A percentile compares a stretch with the other conserved stretches of the same genome.
phyloP scores from a whole-genome alignment of 2,329 filamentous ascomycete species.

The Sporothrix curviconia region DNA sequence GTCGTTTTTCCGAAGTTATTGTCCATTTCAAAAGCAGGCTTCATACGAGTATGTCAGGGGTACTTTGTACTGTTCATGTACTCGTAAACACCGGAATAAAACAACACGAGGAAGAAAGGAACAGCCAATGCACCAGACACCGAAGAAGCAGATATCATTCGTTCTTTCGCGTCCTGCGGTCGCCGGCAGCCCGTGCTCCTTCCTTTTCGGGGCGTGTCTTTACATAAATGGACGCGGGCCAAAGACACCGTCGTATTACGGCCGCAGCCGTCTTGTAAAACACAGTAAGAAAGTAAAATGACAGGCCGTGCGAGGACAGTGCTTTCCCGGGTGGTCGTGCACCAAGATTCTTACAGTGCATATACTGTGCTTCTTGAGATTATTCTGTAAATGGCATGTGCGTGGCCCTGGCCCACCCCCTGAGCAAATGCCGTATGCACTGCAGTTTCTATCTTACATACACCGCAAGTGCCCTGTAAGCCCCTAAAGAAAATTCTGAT shows the following conservation, averaged over 20 bases:
- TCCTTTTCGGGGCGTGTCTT: background rate
- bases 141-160: background rate
- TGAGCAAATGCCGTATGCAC: background rate
- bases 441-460: background rate
- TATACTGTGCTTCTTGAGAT: background rate
- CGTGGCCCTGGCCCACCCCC: background rate
- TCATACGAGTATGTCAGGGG: no score
- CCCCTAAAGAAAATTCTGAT: background rate
- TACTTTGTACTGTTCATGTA: background rate
- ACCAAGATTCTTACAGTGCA: background rate
- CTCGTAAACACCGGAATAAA: background rate
- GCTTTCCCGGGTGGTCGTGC: background rate
- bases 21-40: background rate
- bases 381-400: conserved; percentile 1
- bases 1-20: background rate
- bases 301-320: background rate
- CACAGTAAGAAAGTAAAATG: background rate
- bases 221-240: background rate
- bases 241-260: background rate
- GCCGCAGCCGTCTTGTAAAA: background rate
- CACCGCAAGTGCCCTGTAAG: background rate
- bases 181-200: background rate
- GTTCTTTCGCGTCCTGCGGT: background rate
- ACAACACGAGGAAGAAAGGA: background rate
- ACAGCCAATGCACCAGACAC: background rate